Conservation (phyloP, 2,329 filamentous ascomycete genomes). For the Diaporthe nobilis region DNA sequence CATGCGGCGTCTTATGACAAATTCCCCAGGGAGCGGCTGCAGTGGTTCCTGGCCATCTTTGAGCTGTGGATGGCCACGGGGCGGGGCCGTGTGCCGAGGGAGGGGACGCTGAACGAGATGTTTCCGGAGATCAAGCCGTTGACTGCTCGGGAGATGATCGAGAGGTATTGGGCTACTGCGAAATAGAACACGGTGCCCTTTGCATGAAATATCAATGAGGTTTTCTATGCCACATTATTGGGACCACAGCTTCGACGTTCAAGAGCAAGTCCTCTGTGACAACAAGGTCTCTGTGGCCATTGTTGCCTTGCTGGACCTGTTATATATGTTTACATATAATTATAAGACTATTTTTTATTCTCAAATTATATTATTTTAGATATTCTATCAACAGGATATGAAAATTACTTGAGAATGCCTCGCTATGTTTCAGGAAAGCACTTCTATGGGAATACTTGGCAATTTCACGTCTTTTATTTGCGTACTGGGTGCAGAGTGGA, state of each 20-base stretch:
- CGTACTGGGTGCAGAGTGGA: neutral
- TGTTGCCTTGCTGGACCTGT: no score
- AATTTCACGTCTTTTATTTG: no score
- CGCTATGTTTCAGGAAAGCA: no score
- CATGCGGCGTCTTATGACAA: neutral
- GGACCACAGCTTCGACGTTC: neutral
- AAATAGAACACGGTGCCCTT: neutral
- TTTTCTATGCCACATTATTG: no score
- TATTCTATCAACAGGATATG: no score
- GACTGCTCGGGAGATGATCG: neutral
- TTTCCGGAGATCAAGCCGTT: constrained; percentile 2
- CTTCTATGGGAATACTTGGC: neutral
- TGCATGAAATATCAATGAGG: neutral
- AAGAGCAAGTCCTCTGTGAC: no score
- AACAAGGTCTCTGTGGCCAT: no score
- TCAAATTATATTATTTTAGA: no score
- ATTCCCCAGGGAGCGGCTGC: constrained; percentile 16
- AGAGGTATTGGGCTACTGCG: neutral
- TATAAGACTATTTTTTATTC: no score
- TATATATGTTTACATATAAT: no score
- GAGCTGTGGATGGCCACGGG: constrained; percentile 17
- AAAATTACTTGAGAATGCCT: no score
- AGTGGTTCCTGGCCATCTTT: constrained; percentile 21
- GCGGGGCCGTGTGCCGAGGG: neutral
- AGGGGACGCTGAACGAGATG: constrained; percentile 11